A percentile compares a stretch with the other conserved stretches of the same genome.
Evolutionary conservation across 2,329 filamentous ascomycete species (phyloP).

Genomic region (Fragosphaeria purpurea): DNA sequence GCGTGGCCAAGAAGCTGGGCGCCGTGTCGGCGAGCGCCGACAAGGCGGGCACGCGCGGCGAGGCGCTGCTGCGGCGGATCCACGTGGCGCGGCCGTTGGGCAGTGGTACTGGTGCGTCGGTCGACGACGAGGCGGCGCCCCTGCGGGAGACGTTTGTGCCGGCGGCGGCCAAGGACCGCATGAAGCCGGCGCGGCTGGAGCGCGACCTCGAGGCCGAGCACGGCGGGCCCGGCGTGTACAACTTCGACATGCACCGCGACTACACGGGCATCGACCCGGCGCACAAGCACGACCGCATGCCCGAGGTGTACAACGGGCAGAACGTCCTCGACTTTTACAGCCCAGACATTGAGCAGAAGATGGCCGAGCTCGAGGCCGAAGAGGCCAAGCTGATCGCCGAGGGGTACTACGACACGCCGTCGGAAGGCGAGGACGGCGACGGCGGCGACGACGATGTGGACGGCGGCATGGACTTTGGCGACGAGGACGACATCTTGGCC

Average conservation of each 20-base stretch:
- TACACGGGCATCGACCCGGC: slow-evolving; percentile 80
- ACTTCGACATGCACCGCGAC: slow-evolving; percentile 80
- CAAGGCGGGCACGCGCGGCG: slow-evolving; percentile 68
- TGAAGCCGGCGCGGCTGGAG: slow-evolving; percentile 49
- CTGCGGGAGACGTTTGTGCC: slow-evolving; percentile 74
- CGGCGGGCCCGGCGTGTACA: slow-evolving; percentile 92
- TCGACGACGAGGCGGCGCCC: slow-evolving; percentile 28
- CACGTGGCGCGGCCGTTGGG: slow-evolving; percentile 93
- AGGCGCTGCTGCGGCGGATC: slow-evolving; percentile 85
- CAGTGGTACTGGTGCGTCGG: slow-evolving; percentile 33
- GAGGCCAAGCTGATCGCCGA: slow-evolving; percentile 87
- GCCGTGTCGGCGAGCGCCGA: slow-evolving; percentile 72
- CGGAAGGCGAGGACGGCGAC: slow-evolving; percentile 79
- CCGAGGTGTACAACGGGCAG: slow-evolving; percentile 88
- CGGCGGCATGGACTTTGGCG: slow-evolving; percentile 71
- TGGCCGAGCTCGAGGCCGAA: slow-evolving; percentile 85
- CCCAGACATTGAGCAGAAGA: slow-evolving; percentile 89
- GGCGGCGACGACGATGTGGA: slow-evolving; percentile 30
- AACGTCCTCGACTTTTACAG: slow-evolving; percentile 98
- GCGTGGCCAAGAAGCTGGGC: slow-evolving; percentile 93
- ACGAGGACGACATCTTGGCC: slow-evolving; percentile 76
- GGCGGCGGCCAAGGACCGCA: slow-evolving; percentile 70
- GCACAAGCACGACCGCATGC: slow-evolving; percentile 95
- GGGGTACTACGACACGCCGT: slow-evolving; percentile 93
- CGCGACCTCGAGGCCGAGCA: slow-evolving; percentile 85